A percentile compares a stretch with the other conserved stretches of the same genome.
phyloP scores from a whole-genome alignment of 768 basidiomycete species.

The Lentinula sp. region DNA sequence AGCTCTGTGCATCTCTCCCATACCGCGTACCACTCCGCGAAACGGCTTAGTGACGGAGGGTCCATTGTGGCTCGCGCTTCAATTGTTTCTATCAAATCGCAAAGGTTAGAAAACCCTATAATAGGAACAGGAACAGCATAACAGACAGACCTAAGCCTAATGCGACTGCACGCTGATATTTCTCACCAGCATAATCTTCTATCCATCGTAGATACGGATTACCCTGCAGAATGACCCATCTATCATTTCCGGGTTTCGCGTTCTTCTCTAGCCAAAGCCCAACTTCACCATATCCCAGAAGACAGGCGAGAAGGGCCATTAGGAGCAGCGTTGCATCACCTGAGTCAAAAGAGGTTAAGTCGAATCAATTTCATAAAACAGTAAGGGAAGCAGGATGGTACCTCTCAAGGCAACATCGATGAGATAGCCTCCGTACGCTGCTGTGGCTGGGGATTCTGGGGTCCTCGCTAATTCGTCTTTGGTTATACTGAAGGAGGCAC shows the following conservation, averaged over 20 bases:
- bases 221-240: slow-evolving; percentile 53
- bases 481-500: slow-evolving; percentile 64
- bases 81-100: slow-evolving; percentile 50
- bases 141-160: slow-evolving; percentile 60
- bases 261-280: slow-evolving; percentile 71
- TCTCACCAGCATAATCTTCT: slow-evolving; percentile 69
- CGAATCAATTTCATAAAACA: background rate
- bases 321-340: slow-evolving; percentile 68
- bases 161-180: slow-evolving; percentile 68
- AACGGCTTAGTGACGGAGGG: slow-evolving; percentile 53
- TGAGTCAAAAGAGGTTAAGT: slow-evolving; percentile 12
- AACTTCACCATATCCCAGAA: slow-evolving; percentile 90
- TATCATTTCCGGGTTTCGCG: slow-evolving; percentile 28
- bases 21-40: slow-evolving; percentile 61
- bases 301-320: slow-evolving; percentile 81
- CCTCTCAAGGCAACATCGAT: slow-evolving; percentile 74
- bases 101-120: slow-evolving; percentile 1
- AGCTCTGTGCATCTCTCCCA: slow-evolving; percentile 74
- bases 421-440: slow-evolving; percentile 84
- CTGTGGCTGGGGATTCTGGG: slow-evolving; percentile 64
- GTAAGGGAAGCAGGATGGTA: slow-evolving; percentile 13
- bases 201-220: slow-evolving; percentile 79
- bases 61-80: slow-evolving; percentile 56
- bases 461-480: slow-evolving; percentile 52
- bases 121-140: slow-evolving; percentile 15